Evolutionary conservation across 768 basidiomycete species (phyloP).

Genomic region (Tulasnella sp.): DNA sequence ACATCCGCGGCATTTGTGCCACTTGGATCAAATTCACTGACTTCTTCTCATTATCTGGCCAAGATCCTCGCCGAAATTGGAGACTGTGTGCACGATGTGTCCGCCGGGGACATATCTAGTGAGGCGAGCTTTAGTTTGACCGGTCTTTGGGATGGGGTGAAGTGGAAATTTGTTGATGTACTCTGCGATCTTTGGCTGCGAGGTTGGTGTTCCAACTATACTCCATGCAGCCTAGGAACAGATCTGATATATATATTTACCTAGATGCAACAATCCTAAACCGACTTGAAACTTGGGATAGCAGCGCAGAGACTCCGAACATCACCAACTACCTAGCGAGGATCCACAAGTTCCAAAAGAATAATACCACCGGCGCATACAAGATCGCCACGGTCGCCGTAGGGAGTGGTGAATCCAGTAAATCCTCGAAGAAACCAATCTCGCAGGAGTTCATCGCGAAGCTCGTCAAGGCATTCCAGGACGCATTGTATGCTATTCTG

Average conservation of each 20-base stretch:
- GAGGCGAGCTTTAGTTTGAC: slow-evolving; percentile 60
- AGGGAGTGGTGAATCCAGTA: slow-evolving; percentile 38
- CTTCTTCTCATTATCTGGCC: slow-evolving; percentile 67
- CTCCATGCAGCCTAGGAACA: not conserved
- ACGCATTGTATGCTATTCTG: slow-evolving; percentile 71
- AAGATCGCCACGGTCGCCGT: slow-evolving; percentile 65
- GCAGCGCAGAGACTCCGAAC: slow-evolving; percentile 47
- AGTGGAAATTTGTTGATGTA: slow-evolving; percentile 82
- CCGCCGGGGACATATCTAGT: slow-evolving; percentile 65
- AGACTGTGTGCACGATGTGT: slow-evolving; percentile 74
- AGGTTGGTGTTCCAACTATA: slow-evolving; percentile 38
- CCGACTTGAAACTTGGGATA: slow-evolving; percentile 75
- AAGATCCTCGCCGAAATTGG: slow-evolving; percentile 75
- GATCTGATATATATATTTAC: not conserved
- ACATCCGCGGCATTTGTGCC: slow-evolving; percentile 47
- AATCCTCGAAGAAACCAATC: slow-evolving; percentile 46
- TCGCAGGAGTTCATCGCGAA: slow-evolving; percentile 54
- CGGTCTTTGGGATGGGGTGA: slow-evolving; percentile 62
- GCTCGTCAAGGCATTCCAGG: slow-evolving; percentile 76
- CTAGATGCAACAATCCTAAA: slow-evolving; percentile 76
- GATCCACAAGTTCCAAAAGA: slow-evolving; percentile 70
- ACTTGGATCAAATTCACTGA: slow-evolving; percentile 64
- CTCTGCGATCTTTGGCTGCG: slow-evolving; percentile 69
- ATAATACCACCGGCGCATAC: slow-evolving; percentile 62
- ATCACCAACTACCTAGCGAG: slow-evolving; percentile 66